Evolutionary conservation across 345 rosid genomes (phyloP), one percentile per base, ranked within the genome.

Genomic region (Carallia pectinifolia): DNA sequence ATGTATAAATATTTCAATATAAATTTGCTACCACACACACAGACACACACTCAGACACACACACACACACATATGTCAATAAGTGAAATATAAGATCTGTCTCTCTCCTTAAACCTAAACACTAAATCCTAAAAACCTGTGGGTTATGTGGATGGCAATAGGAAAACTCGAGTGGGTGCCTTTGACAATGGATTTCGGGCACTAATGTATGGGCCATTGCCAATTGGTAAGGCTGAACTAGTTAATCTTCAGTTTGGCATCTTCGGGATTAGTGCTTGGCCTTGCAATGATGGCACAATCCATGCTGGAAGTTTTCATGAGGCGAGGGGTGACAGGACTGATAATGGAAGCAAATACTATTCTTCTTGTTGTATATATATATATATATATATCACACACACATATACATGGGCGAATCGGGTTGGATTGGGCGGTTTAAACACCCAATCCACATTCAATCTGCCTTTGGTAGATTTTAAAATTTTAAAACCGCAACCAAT

Each of bases 261-360:
- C 62, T 90, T 92, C 80, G 99, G 99, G 61, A 92, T 92, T 73
- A 95, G 99, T 81, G 99, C 99, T 58, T 96, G 98, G 97, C 94
- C 97, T 61, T 84, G 86, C 74, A 98, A 86, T 64, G 99, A 95
- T 72, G 97, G 92, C 53, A 92, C 99, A 4, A 96, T 97, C 69
- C 84, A 79, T 55, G 89, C 98, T 10, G 92, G 94, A 64, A 96
- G 99, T 81, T 71, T 90, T n/a, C 98, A 95, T 58, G 23, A 23
- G 23, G 23, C 23, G 23, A 23, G 23, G 23, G 23, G 23, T 23
- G 23, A 23, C 23, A 23, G 99, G 70, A 91, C 85, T 68, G 99
- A 96, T 64, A 85, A 79, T 18, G 94, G 89, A n/a, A 96, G 99
- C 75, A 84, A 82, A 80, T 83, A 90, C 69, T 83, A 79, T 71